Base-by-base conservation (phyloP, 2,329 filamentous ascomycete genomes). In the Penicillium occitanis region DNA sequence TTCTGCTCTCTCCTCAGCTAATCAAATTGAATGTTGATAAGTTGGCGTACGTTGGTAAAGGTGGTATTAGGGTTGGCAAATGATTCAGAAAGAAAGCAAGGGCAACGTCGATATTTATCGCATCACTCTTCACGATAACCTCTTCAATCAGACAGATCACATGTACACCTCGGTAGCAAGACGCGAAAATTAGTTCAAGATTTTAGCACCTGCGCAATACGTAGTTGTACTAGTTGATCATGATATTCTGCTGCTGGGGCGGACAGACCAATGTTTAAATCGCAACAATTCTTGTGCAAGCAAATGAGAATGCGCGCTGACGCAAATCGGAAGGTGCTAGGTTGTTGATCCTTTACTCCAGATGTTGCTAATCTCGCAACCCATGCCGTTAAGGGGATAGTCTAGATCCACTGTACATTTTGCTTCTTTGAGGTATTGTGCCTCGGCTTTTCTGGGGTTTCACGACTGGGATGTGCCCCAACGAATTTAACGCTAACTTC, bases 81-180 rank as follows among this genome's bases (percentile, higher is more conserved):
- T 48, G 5, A 11, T 40, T 14, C 5, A 8, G 6, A 57, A 22
- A 37, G n/a, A 11, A 57, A 33, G 30, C n/a, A 40, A 37, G n/a
- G 53, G 53, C 53, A 11, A 57, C 19, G 33, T 22, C 30, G 22
- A 40, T 37, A 57, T 57, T 57, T 57, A 57, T 25, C 33, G n/a
- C 33, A 37, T 57, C 33, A 1, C 22, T 22, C 17, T 37, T 37
- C n/a, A 17, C 11, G 19, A 57, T 17, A 37, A 37, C 10, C 11
- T 25, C 53, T 25, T 25, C 22, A 6, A 33, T 8, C 8, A 44
- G 22, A 2, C 22, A 46, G 19, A 60, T 60, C 57, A 60, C 57
- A 60, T 60, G 57, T 46, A 30, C 57, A 46, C 57, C 57, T 60
- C 57, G 57, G 57, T 37, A 60, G 57, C 57, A 60, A 14, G 19